Percentiles rank a stretch among this genome's conserved stretches.
phyloP scores from a whole-genome alignment of 2,329 filamentous ascomycete species.

The Sclerotinia nivalis region DNA sequence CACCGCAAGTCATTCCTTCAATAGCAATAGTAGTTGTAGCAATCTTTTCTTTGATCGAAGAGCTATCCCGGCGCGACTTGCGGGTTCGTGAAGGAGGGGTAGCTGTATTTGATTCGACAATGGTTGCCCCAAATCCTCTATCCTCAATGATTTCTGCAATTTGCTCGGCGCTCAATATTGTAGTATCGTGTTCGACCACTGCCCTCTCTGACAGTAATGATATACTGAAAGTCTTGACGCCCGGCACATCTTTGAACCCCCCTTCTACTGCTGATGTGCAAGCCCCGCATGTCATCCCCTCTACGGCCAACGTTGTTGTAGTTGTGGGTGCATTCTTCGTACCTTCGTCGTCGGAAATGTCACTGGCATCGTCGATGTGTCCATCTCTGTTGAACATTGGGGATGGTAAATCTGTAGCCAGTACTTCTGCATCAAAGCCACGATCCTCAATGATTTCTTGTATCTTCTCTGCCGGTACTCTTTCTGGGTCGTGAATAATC shows the following conservation, averaged over 20 bases:
- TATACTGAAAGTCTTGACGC: slow-evolving; percentile 75
- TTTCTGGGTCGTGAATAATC: slow-evolving; percentile 78
- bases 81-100: slow-evolving; percentile 43
- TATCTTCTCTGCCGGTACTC: slow-evolving; percentile 72
- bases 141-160: slow-evolving; percentile 63
- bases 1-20: slow-evolving; percentile 96
- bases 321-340: slow-evolving; percentile 45
- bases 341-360: slow-evolving; percentile 39
- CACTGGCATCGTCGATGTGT: slow-evolving; percentile 41
- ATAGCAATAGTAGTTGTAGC: slow-evolving; percentile 83
- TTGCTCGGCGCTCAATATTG: slow-evolving; percentile 51
- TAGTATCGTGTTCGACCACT: slow-evolving; percentile 77
- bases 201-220: slow-evolving; percentile 82
- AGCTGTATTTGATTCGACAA: slow-evolving; percentile 67
- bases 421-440: slow-evolving; percentile 86
- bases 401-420: slow-evolving; percentile 74
- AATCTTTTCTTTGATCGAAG: slow-evolving; percentile 42
- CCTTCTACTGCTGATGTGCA: slow-evolving; percentile 85
- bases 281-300: slow-evolving; percentile 89
- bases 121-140: slow-evolving; percentile 76
- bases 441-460: slow-evolving; percentile 87
- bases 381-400: slow-evolving; percentile 46
- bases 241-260: slow-evolving; percentile 72
- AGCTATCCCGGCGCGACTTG: slow-evolving; percentile 38
- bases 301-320: slow-evolving; percentile 75